Conservation (phyloP, 2,329 filamentous ascomycete species). For the Paramyrothecium roridum region DNA sequence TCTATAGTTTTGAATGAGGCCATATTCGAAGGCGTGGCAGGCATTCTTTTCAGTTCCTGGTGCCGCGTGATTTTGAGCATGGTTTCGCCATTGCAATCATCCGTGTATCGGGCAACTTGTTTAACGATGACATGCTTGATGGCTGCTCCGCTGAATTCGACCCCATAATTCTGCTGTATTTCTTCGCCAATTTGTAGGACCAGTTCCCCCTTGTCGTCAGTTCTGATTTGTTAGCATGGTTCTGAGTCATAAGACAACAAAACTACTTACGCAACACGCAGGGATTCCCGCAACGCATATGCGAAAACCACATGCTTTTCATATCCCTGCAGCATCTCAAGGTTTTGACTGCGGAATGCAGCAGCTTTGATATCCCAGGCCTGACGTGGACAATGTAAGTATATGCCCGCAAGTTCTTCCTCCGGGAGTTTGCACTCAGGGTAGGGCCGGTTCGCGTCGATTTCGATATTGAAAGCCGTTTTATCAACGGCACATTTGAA, state of each 20-base stretch:
- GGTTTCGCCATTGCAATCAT: background rate
- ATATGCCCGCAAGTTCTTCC: background rate
- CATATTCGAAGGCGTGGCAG: background rate
- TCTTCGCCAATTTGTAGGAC: background rate
- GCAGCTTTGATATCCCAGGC: background rate
- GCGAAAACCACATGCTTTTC: background rate
- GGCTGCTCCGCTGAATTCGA: background rate
- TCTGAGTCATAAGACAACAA: background rate
- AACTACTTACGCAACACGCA: background rate
- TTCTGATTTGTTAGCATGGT: background rate
- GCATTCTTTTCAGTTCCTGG: background rate
- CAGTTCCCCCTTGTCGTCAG: background rate
- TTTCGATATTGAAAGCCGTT: background rate
- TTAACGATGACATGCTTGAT: background rate
- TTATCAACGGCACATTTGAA: background rate
- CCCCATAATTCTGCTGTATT: background rate
- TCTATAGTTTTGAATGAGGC: background rate
- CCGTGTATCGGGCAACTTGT: background rate
- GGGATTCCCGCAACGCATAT: background rate
- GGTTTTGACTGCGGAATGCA: background rate
- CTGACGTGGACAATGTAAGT: background rate
- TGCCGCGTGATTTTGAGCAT: background rate
- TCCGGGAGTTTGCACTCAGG: background rate
- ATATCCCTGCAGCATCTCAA: background rate
- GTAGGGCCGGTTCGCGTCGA: background rate